Percentiles rank a stretch among this genome's conserved stretches.
phyloP scores from a whole-genome alignment of 257 asterid species.

The Scutellaria barbata region DNA sequence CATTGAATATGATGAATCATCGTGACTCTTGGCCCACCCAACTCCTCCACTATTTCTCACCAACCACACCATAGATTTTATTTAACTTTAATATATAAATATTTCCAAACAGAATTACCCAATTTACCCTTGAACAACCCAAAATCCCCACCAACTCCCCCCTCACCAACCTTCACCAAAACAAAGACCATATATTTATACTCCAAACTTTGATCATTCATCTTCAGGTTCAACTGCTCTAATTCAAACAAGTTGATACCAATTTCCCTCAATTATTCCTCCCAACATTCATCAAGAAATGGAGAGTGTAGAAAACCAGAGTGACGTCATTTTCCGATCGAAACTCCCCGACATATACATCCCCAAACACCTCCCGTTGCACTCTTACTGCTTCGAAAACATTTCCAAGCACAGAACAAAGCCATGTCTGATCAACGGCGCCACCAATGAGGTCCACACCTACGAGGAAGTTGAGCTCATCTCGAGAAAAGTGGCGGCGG shows the following conservation, averaged over 20 bases:
- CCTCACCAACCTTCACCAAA: conserved; percentile 47
- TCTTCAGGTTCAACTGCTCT: conserved; percentile 43
- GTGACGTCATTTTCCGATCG: conserved; percentile 71
- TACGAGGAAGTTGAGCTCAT: conserved; percentile 66
- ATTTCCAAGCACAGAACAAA: conserved; percentile 43
- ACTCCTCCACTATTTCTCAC: conserved; percentile 53
- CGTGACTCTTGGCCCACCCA: not conserved
- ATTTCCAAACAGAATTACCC: conserved; percentile 9
- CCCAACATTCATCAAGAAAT: conserved; percentile 17
- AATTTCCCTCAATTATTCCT: not conserved
- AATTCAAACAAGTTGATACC: conserved; percentile 30
- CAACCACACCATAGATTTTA: conserved; percentile 52
- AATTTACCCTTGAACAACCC: conserved; percentile 52
- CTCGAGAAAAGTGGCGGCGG: conserved; percentile 58
- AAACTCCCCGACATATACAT: conserved; percentile 77
- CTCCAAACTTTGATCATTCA: conserved; percentile 31
- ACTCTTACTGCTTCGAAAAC: conserved; percentile 80
- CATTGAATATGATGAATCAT: too few species aligned
- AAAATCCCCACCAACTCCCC: conserved; percentile 48
- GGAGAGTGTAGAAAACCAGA: conserved; percentile 45
- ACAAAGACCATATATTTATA: conserved; percentile 42
- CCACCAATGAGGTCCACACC: conserved; percentile 55
- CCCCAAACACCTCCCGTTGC: conserved; percentile 73
- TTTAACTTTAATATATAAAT: not conserved
- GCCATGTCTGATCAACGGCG: conserved; percentile 76